Base-by-base conservation (phyloP, 768 basidiomycete genomes). In the Collybia sordida region DNA sequence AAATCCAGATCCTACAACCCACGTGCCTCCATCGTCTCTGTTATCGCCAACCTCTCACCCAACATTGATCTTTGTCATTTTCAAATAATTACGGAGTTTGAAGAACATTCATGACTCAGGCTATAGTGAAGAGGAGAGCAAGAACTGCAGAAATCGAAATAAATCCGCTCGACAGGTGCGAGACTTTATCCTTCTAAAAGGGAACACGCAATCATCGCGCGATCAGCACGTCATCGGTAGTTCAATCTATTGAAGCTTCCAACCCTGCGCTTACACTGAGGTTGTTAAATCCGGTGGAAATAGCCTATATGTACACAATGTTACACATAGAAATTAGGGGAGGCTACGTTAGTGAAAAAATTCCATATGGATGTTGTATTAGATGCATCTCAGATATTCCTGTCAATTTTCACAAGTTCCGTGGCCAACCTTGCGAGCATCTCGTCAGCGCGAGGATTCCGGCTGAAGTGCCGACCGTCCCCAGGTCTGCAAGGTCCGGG, bases 401-500 rank as follows among this genome's bases (percentile, higher is more conserved):
- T 73, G 60, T 88, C 86, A 19, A 68, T 70, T 49, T 80, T 77
- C 14, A 80, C 79, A 25, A 92, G 72, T 49, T 81, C 82, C 24
- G 60, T 66, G 11, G 87, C 90, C 19, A 93, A 72, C 43, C 77
- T 75, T n/a, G 75, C 75, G 24, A 93, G 70, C 71, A 85, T 73
- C 42, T 79, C 79, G 39, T 90, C 84, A 18, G 88, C 75, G 40
- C 73, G 75, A 0, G 85, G 81, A 64, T 89, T 90, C 38, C 80
- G 80, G 15, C 84, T 83, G 59, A 86, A 92, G 15, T 66, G 71
- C 61, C 70, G 74, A 3, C 90, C 90, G 61, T 90, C 82, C 6
- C 90, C 89, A 23, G 66, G 68, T 21, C 85, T 86, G 50, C 51
- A 61, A 49, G 37, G 11, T 3, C 18, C 53, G 28, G 43, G 23